Evolutionary conservation across 75 land plant species (phyloP).

Genomic region (Azolla pinnata): DNA sequence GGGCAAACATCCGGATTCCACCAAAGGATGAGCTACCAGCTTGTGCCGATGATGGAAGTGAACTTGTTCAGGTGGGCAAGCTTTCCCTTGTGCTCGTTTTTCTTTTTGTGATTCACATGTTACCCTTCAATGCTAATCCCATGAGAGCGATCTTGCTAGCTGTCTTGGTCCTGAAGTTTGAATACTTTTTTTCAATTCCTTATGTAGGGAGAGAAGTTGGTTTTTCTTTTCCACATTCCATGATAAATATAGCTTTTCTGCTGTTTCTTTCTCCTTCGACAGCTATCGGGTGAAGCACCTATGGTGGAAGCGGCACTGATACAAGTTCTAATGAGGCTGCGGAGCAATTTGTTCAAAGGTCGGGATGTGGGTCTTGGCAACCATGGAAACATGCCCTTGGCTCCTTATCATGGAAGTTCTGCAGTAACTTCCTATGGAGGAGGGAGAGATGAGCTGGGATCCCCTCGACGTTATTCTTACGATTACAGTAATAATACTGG

Average conservation of each 20-base stretch:
- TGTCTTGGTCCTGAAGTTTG: too few relatives aligned
- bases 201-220: too few relatives aligned
- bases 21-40: conserved; percentile 65
- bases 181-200: too few relatives aligned
- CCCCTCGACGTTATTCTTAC: conserved; percentile 1
- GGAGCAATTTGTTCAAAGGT: conserved; percentile 55
- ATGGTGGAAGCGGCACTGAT: conserved; percentile 71
- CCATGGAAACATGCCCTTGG: conserved; percentile 23
- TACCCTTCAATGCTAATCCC: background rate
- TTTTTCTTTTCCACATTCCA: too few relatives aligned
- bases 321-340: conserved; percentile 65
- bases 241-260: too few relatives aligned
- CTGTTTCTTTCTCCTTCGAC: background rate
- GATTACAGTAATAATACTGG: background rate
- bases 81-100: too few relatives aligned
- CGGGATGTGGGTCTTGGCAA: conserved; percentile 31
- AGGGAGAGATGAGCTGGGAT: conserved; percentile 15
- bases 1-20: conserved; percentile 63
- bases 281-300: conserved; percentile 64
- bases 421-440: background rate
- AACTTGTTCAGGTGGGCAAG: conserved; percentile 93
- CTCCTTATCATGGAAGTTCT: background rate
- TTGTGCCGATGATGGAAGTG: conserved; percentile 53
- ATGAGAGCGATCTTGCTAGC: conserved; percentile 7
- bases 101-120: background rate